Evolutionary conservation across 2,329 filamentous ascomycete species (phyloP).

Genomic region (Aspergillus terreus): DNA sequence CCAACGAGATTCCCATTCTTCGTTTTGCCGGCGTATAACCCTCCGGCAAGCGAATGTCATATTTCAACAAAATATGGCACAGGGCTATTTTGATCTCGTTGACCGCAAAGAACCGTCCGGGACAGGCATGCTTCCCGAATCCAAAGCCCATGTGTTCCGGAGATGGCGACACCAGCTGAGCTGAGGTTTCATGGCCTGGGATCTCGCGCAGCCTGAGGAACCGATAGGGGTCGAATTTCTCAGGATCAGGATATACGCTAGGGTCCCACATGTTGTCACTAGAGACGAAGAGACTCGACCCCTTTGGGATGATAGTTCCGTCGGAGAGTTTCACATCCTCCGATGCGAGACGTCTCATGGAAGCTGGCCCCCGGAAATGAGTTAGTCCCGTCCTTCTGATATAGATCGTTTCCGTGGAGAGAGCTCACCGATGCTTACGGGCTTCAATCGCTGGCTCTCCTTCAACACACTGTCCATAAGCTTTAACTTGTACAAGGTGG

Average conservation of each 20-base stretch:
- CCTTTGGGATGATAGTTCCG: constrained; percentile 8
- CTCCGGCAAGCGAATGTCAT: neutral
- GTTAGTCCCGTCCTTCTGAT: neutral
- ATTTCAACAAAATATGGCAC: constrained; percentile 4
- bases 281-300: constrained; percentile 1
- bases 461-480: constrained; percentile 43
- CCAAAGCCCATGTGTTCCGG: constrained; percentile 24
- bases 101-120: constrained; percentile 4
- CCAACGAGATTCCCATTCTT: neutral
- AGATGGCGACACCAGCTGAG: constrained; percentile 15
- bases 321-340: constrained; percentile 7
- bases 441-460: constrained; percentile 34
- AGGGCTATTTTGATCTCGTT: constrained; percentile 2
- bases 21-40: neutral
- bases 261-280: constrained; percentile 5
- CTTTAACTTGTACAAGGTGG: constrained; percentile 36
- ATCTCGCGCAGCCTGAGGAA: constrained; percentile 9
- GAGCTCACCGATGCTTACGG: constrained; percentile 15
- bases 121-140: constrained; percentile 20
- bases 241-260: constrained; percentile 1
- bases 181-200: constrained; percentile 1
- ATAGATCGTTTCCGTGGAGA: too few relatives aligned
- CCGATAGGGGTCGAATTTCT: constrained; percentile 10
- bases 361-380: neutral
- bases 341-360: constrained; percentile 2